Percentiles rank a stretch among this genome's conserved stretches.
These are phyloP conservation scores for Clavaria fumosa DNA, from an alignment of 768 basidiomycete species.

Conservation along the genomic window DNA sequence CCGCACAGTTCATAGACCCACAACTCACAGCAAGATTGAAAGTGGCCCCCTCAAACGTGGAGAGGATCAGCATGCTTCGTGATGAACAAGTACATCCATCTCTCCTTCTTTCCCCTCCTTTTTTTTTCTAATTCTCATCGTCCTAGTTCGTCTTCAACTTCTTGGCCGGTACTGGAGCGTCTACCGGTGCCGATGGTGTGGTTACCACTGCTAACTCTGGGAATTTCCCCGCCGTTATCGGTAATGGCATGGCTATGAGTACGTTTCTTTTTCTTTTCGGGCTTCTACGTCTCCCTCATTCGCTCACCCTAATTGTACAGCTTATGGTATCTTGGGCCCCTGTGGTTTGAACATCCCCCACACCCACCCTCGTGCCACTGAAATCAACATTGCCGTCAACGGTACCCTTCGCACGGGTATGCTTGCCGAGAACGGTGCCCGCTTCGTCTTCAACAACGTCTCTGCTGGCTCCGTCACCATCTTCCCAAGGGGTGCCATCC, in stretches of 20 bases:
- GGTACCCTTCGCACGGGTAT: slow-evolving; percentile 12
- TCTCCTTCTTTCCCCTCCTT: background rate
- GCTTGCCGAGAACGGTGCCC: slow-evolving; percentile 12
- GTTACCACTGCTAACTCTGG: slow-evolving; percentile 10
- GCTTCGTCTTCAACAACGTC: slow-evolving; percentile 11
- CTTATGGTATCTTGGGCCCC: slow-evolving; percentile 9
- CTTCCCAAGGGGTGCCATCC: slow-evolving; percentile 11
- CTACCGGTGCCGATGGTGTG: slow-evolving; percentile 8
- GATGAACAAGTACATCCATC: slow-evolving; percentile 7
- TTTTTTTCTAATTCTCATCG: background rate
- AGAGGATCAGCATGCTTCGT: slow-evolving; percentile 6
- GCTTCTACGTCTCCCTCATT: background rate
- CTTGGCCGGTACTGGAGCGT: slow-evolving; percentile 7
- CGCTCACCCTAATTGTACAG: slow-evolving; percentile 2
- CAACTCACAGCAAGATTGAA: background rate
- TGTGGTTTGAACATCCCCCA: slow-evolving; percentile 13
- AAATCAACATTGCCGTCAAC: slow-evolving; percentile 13
- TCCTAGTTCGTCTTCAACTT: slow-evolving; percentile 13
- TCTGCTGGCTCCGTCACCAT: slow-evolving; percentile 10
- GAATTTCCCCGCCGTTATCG: slow-evolving; percentile 13
- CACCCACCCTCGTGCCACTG: slow-evolving; percentile 12
- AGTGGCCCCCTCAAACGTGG: slow-evolving; percentile 4
- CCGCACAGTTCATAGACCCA: background rate
- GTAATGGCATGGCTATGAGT: slow-evolving; percentile 12
- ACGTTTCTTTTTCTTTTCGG: background rate